Evolutionary conservation across 345 rosid genomes (phyloP), one percentile per base, ranked within the genome.

Genomic region (Murraya paniculata): DNA sequence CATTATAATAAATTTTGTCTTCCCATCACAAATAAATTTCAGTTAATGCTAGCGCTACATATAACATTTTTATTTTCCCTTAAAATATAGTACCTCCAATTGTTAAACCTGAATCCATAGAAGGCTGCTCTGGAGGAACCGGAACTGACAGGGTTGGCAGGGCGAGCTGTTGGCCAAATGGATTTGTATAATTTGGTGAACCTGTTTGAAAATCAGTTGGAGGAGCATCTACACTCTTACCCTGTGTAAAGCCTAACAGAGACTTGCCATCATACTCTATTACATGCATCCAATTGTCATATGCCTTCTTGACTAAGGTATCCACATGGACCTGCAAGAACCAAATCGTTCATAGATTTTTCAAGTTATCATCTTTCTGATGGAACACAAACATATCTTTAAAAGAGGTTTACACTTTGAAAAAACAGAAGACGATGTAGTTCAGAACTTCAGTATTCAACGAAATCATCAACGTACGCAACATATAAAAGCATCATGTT

Each of bases 241-340:
- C 82, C 85, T 92, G 89, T 78, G 86, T 83, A 77, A 84, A 83
- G 81, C 80, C 84, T 79, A 88, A 67, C 48, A 90, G 87, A 70
- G 98, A 92, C 79, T 91, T 91, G 72, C 92, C 92, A 76, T 96
- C 98, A 85, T 93, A 92, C 83, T 94, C 98, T 59, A 91, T 76
- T 6, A 94, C 98, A 68, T 89, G 93, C 83, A 83, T 88, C 99
- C 99, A 96, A 61, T 94, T 94, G n/a, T 94, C 99, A 84, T 96
- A 96, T 3, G 99, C 98, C 86, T 94, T 91, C 86, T 87, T 96
- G 86, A 96, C 98, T 82, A 90, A 84, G 31, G 90, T 82, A 81
- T 96, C 99, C 16, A 94, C 97, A 72, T 88, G 82, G 56, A 88
- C 91, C 99, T 96, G 79, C 73, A 82, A 79, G 68, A 50, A 67